Conservation (phyloP, 176 grass and related monocot species). For the Coix lacrymajobi region DNA sequence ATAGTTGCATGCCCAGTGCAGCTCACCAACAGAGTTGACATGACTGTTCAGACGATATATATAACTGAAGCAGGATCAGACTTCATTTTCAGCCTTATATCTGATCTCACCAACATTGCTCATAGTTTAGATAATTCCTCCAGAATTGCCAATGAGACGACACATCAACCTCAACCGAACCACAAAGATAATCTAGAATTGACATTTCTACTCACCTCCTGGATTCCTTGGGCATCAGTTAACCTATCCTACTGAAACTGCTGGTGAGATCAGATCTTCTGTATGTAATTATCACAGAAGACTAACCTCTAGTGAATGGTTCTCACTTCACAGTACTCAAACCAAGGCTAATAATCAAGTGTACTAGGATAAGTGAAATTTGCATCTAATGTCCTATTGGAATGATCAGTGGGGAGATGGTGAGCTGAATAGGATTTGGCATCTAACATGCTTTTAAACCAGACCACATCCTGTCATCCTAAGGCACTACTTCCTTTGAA, state of each 20-base stretch:
- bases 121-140: not conserved
- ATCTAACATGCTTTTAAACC: constrained; percentile 1
- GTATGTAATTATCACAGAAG: not conserved
- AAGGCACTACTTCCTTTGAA: not conserved
- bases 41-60: constrained; percentile 4
- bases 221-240: constrained; percentile 1
- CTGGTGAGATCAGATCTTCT: not conserved
- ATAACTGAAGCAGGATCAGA: constrained; percentile 12
- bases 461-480: not conserved
- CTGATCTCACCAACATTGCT: not conserved
- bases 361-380: not conserved
- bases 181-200: constrained; percentile 3
- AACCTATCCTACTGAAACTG: not conserved
- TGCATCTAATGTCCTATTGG: not conserved
- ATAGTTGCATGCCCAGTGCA: not conserved
- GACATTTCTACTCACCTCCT: not conserved
- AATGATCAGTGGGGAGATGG: not conserved
- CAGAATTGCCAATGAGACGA: not conserved
- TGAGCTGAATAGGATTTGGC: not conserved
- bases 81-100: not conserved
- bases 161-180: not conserved
- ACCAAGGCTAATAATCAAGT: not conserved
- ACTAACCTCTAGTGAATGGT: not conserved
- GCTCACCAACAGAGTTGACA: not conserved
- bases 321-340: not conserved